Base-by-base conservation (phyloP, 345 rosid genomes). In the Murraya paniculata region DNA sequence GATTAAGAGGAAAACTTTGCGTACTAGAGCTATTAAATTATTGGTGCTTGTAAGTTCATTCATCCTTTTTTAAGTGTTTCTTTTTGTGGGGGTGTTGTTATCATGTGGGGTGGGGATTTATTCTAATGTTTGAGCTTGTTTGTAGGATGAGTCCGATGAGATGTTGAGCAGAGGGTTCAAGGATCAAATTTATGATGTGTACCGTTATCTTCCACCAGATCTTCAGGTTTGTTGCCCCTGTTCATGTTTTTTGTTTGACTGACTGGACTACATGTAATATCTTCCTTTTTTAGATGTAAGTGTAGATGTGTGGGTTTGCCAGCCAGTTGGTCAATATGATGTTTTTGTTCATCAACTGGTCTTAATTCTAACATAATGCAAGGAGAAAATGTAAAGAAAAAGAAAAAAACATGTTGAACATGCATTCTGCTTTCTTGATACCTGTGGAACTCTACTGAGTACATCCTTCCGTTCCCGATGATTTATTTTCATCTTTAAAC, bases 91-190 rank as follows among this genome's bases (percentile, higher is more conserved):
- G 50, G 2, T 62, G 18, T 60, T 25, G 60, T 59, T 8, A 60
- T 41, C 0, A 27, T 67, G 7, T 36, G 4, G 33, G n/a, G 21
- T 21, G 39, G 61, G 5, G 13, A 19, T 19, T 53, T 50, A 60
- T 50, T 39, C 41, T 75, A 31, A 75, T 75, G 14, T 28, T 64
- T 64, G 9, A 3, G 31, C 2, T 28, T 64, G 48, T 64, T 64
- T 48, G 6, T 22, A 89, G 89, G 99, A 96, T 80, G 98, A 94
- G 80, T 92, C 97, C 48, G 98, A 96, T 89, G 99, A 96, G 86
- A 96, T 96, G 98, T 85, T 96, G 82, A 94, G 99, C 89, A 91
- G 98, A 91, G 99, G 99, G 62, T 94, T 96, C 80, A 96, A 96
- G 87, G 98, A 96, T 84, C 99, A 96, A 79, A 96, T 96, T 77